Base-by-base conservation (phyloP, 352 stramenopile genomes). In the Pilasporangium apinafurcum region DNA sequence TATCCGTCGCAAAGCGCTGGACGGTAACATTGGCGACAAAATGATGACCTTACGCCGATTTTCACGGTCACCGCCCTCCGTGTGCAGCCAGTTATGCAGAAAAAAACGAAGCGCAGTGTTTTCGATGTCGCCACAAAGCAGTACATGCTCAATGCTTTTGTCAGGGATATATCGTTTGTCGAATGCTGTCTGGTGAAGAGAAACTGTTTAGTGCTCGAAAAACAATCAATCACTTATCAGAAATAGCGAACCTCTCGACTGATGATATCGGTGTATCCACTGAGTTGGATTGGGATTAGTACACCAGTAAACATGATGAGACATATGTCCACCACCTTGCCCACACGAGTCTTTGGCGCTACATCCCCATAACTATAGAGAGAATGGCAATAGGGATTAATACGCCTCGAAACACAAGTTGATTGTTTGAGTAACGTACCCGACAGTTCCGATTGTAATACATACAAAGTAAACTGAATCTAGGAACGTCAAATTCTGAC, bases 401-500 rank as follows among this genome's bases (percentile, higher is more conserved):
- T 31, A 7, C 28, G 14, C 34, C 2, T 2, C 14, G 8, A 29
- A 33, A 30, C 13, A 24, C 9, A 16, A 22, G n/a, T 10, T 16
- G 13, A 3, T 27, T 16, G 24, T 39, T 41, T n/a, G 8, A 43
- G 3, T 29, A 21, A 47, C 61, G 31, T 68, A 92, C 67, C 78
- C 81, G 32, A 93, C 76, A 14, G 82, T 92, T 45, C 62, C 68
- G 46, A 92, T 89, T 0, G 81, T 92, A 44, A 88, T 90, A 40
- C 81, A 85, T 17, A 93, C 68, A 48, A 93, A 88, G 51, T 93
- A 93, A 28, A 85, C 71, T 31, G 73, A 54, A 22, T 90, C 72
- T 35, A 88, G 70, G 42, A 90, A 91, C 18, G 73, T 80, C 40
- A 89, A 48, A 9, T 81, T 55, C 38, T 86, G 77, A 46, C 77